Conservation (phyloP, 2,329 filamentous ascomycete genomes). For the Neonectria neomacrospora region DNA sequence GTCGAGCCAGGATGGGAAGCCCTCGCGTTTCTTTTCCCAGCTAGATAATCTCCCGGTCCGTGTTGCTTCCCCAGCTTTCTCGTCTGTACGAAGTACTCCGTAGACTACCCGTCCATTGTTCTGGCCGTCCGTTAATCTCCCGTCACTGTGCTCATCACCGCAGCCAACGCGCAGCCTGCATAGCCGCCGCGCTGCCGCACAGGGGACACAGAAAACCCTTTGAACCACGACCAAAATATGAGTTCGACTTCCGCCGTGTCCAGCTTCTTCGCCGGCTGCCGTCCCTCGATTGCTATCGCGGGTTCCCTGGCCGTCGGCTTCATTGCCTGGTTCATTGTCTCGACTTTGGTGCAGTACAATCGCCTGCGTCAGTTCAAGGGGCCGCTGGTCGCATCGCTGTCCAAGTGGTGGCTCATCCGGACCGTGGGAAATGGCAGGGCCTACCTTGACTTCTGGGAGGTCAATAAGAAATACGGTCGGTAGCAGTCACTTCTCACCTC, state of each 20-base stretch:
- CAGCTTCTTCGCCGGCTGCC: background rate
- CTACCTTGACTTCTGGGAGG: slow-evolving; percentile 52
- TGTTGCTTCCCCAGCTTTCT: slow-evolving; percentile 6
- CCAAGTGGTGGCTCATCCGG: slow-evolving; percentile 53
- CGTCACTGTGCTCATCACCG: background rate
- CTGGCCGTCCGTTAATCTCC: background rate
- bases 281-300: slow-evolving; percentile 27
- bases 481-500: background rate
- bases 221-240: slow-evolving; percentile 17
- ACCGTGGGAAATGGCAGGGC: slow-evolving; percentile 47
- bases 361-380: slow-evolving; percentile 55
- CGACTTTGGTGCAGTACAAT: slow-evolving; percentile 45
- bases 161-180: background rate
- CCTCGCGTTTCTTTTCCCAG: background rate
- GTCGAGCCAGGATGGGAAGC: background rate
- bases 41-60: background rate
- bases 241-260: background rate
- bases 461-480: slow-evolving; percentile 50
- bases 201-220: background rate
- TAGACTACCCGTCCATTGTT: too few species aligned
- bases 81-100: background rate
- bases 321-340: slow-evolving; percentile 29
- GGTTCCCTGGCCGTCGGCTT: slow-evolving; percentile 15
- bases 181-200: too few species aligned
- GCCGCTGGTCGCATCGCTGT: slow-evolving; percentile 51